Percentiles rank a stretch among this genome's conserved stretches.
Evolutionary conservation across 768 basidiomycete species (phyloP).

Genomic region (Lyophyllum decastes): DNA sequence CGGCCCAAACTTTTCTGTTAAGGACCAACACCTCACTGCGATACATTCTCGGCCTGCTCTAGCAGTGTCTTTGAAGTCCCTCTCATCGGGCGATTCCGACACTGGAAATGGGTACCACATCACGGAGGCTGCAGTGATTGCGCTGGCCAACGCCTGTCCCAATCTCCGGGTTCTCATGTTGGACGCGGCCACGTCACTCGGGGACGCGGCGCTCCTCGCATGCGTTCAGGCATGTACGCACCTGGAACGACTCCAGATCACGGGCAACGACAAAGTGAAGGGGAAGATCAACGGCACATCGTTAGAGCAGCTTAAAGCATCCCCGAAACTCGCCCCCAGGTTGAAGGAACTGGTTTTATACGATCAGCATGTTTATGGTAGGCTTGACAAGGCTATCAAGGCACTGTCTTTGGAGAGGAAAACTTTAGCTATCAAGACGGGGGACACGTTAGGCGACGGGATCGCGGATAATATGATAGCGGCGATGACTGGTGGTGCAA

Average conservation of each 20-base stretch:
- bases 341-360: slow-evolving; percentile 2
- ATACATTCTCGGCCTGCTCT: neutral
- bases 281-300: neutral
- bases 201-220: neutral
- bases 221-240: neutral
- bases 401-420: neutral
- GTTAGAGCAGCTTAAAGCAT: neutral
- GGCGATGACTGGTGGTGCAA: neutral
- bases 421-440: neutral
- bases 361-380: neutral
- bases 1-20: neutral
- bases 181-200: neutral
- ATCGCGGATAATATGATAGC: neutral
- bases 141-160: neutral
- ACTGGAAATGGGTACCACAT: neutral
- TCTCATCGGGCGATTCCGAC: slow-evolving; percentile 2
- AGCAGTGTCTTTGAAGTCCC: neutral
- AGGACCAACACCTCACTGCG: neutral
- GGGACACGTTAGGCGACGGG: neutral
- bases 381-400: neutral
- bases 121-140: neutral
- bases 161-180: neutral
- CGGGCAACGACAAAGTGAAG: slow-evolving; percentile 3
- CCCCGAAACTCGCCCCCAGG: neutral
- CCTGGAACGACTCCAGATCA: neutral